phyloP scores from a whole-genome alignment of 306 rosid species.

The Lathyrus oleraceus region DNA sequence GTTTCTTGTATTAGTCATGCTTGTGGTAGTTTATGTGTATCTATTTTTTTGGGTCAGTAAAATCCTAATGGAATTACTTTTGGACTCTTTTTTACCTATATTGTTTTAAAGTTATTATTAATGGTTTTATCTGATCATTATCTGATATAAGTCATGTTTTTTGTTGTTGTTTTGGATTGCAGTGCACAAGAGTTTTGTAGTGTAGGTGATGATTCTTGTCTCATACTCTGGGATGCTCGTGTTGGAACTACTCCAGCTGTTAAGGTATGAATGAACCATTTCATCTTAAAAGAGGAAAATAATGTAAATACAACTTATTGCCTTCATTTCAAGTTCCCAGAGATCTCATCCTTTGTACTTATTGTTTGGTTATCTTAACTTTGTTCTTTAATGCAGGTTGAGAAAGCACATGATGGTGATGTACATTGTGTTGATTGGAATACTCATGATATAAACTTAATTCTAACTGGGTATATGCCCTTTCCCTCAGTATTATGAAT shows the following conservation, averaged over 20 bases:
- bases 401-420: constrained; percentile 87
- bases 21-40: constrained; percentile 13
- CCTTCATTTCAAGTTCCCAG: not conserved
- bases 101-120: constrained; percentile 17
- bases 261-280: constrained; percentile 52
- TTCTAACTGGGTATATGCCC: constrained; percentile 72
- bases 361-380: constrained; percentile 10
- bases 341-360: not conserved
- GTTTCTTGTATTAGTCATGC: constrained; percentile 16
- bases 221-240: constrained; percentile 96
- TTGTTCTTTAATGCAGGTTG: constrained; percentile 57
- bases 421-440: constrained; percentile 98
- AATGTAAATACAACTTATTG: not conserved
- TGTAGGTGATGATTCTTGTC: constrained; percentile 98
- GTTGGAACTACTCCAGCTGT: constrained; percentile 69
- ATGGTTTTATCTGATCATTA: not conserved
- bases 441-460: constrained; percentile 72
- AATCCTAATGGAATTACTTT: constrained; percentile 9
- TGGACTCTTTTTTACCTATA: not conserved
- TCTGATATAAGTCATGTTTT: constrained; percentile 26
- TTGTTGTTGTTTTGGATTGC: constrained; percentile 30
- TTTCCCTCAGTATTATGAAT: constrained; percentile 12
- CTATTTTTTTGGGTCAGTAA: constrained; percentile 17
- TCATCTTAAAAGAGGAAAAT: constrained; percentile 22
- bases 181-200: constrained; percentile 94